Evolutionary conservation across 2,329 filamentous ascomycete species (phyloP), one percentile per base, ranked within the genome.

Genomic region (Cordyceps javanica): DNA sequence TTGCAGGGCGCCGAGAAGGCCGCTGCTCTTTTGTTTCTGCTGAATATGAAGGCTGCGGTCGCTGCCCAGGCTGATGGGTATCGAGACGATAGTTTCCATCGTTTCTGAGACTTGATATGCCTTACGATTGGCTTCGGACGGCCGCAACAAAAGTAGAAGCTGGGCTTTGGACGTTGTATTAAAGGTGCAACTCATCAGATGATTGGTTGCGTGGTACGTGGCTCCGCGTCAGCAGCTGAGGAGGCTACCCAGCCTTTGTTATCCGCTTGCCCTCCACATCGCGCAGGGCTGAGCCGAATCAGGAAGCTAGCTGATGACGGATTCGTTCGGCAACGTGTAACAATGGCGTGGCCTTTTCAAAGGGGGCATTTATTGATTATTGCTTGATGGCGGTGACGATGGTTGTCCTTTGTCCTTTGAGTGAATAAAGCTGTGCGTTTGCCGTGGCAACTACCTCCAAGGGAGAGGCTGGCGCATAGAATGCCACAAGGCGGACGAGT

Each of bases 181-280:
- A 41, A 19, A 23, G 9, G 14, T 19, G 3, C 16, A 19, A 41
- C 11, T 26, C 11, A 49, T 34, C 6, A 16, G 1, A 16, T 14
- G 19, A 11, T 23, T 34, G 19, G 11, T 23, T 23, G 30, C 28
- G 21, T 11, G 23, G 46, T 53, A 19, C 38, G 50, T 42, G 50
- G 50, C 50, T 41, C 50, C 50, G 50, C 45, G 45, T 45, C 50
- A 38, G 19, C 36, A 53, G 50, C 50, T 42, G 50, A 53, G 32
- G 5, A 16, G 23, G 26, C 36, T 42, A 41, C 50, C 25, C 38
- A 53, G 38, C 38, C 50, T 42, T n/a, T 8, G 50, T 28, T 28
- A 7, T 2, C 45, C n/a, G 9, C 2, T n/a, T 5, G 21, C 42
- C 8, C 23, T 34, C 11, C 10, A 19, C 26, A 21, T 19, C 19